Evolutionary conservation across 164 flowering plant species (phyloP).

Genomic region (Chimonanthus salicifolius): DNA sequence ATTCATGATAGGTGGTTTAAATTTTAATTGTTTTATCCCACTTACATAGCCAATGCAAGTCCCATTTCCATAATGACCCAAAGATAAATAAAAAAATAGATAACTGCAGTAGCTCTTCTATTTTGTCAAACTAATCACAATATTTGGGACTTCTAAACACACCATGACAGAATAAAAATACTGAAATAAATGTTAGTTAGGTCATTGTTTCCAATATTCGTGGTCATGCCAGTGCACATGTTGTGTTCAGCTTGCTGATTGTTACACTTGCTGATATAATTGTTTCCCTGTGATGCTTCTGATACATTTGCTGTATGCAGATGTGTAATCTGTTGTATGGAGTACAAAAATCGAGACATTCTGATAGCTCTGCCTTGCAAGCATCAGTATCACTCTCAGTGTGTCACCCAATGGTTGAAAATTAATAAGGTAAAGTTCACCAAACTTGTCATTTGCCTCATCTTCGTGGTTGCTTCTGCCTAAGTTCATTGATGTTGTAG

Average conservation of each 20-base stretch:
- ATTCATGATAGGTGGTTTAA: too few relatives aligned
- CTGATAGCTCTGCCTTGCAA: conserved; percentile 61
- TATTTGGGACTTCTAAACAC: background rate
- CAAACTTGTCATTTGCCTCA: background rate
- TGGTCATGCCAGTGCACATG: background rate
- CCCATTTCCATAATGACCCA: too few relatives aligned
- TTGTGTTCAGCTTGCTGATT: background rate
- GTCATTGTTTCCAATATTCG: background rate
- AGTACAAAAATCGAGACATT: conserved; percentile 44
- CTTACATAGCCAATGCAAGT: too few relatives aligned
- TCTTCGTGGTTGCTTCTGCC: background rate
- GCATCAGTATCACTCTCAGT: conserved; percentile 57
- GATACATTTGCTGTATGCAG: conserved; percentile 20
- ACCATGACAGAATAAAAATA: background rate
- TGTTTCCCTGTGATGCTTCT: background rate
- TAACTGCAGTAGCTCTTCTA: too few relatives aligned
- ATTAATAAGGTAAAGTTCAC: conserved; percentile 43
- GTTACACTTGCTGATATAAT: background rate
- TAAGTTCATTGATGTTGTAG: background rate
- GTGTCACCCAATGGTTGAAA: conserved; percentile 56
- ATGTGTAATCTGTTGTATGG: conserved; percentile 68
- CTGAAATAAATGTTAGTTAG: background rate
- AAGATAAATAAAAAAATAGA: too few relatives aligned
- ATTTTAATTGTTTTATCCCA: too few relatives aligned
- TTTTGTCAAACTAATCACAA: too few relatives aligned